phyloP scores from a whole-genome alignment of 768 basidiomycete genomes.

The Punctularia strigosozonata region DNA sequence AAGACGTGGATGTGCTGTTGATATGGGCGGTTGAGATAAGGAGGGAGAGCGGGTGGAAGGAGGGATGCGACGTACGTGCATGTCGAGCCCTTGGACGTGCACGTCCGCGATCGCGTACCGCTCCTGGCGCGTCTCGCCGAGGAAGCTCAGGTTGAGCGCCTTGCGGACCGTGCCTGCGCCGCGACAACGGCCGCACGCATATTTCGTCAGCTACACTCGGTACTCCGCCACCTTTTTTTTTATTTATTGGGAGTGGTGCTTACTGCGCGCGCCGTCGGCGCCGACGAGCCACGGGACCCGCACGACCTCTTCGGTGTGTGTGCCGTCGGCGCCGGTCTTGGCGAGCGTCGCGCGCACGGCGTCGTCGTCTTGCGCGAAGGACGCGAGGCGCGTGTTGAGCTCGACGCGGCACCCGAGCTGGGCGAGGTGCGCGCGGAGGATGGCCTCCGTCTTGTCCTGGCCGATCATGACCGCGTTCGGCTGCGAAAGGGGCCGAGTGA shows the following conservation, averaged over 20 bases:
- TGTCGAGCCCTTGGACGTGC: not conserved
- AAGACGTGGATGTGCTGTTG: slow-evolving; percentile 1
- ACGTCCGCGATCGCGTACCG: slow-evolving; percentile 3
- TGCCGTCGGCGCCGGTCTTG: not conserved
- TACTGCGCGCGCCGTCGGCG: slow-evolving; percentile 6
- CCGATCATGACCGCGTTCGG: not conserved
- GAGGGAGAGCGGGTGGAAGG: no score
- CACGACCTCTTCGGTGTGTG: not conserved
- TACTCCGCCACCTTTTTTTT: slow-evolving; percentile 1
- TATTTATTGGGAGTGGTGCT: no score
- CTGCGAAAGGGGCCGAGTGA: not conserved
- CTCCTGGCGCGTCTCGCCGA: slow-evolving; percentile 1
- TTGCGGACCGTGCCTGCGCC: slow-evolving; percentile 1
- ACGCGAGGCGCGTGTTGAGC: slow-evolving; percentile 4
- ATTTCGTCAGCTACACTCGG: not conserved
- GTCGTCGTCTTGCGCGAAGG: slow-evolving; percentile 5
- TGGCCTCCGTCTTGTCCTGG: slow-evolving; percentile 2
- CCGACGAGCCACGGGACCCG: slow-evolving; percentile 2
- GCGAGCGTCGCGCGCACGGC: not conserved
- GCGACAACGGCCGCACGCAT: not conserved
- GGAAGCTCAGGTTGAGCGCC: not conserved
- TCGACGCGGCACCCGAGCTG: slow-evolving; percentile 7
- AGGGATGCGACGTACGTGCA: slow-evolving; percentile 1
- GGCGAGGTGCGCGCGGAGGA: slow-evolving; percentile 7
- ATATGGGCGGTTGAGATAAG: not conserved